Conservation (phyloP, 2,329 filamentous ascomycete genomes). For the Calonectria pteridis region DNA sequence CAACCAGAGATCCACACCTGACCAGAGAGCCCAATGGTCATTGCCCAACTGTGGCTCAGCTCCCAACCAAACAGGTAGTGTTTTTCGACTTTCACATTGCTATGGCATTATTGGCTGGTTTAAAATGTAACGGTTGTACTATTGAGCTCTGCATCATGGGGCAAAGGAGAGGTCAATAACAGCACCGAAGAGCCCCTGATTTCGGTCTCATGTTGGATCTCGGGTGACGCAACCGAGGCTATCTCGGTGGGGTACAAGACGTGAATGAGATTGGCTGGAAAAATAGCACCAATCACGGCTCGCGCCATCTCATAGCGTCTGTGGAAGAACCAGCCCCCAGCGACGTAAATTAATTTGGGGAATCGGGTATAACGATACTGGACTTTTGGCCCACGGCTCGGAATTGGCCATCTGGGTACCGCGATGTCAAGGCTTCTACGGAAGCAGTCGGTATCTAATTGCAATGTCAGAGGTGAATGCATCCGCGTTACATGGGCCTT, state of each 20-base stretch:
- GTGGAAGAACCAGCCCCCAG: background rate
- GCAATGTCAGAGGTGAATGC: conserved; percentile 19
- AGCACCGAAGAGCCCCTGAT: too few species aligned
- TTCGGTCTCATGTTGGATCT: too few species aligned
- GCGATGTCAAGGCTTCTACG: background rate
- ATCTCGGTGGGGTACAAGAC: background rate
- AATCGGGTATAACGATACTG: conserved; percentile 19
- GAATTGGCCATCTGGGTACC: background rate
- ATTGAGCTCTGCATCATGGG: too few species aligned
- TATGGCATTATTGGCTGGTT: too few species aligned
- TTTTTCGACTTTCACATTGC: too few species aligned
- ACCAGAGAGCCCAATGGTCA: too few species aligned
- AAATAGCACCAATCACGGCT: conserved; percentile 15
- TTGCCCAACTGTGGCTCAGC: too few species aligned
- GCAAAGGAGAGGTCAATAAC: too few species aligned
- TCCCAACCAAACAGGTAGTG: too few species aligned
- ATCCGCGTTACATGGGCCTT: conserved; percentile 15
- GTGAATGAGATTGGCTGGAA: background rate
- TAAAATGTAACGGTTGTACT: too few species aligned
- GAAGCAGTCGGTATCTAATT: background rate
- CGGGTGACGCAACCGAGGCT: background rate
- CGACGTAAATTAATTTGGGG: too few species aligned
- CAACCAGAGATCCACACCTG: too few species aligned
- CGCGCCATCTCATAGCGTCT: background rate
- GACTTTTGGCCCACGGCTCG: background rate